Percentiles rank a stretch among this genome's conserved stretches.
phyloP scores from a whole-genome alignment of 2,329 filamentous ascomycete species.

The Botrytis elliptica region DNA sequence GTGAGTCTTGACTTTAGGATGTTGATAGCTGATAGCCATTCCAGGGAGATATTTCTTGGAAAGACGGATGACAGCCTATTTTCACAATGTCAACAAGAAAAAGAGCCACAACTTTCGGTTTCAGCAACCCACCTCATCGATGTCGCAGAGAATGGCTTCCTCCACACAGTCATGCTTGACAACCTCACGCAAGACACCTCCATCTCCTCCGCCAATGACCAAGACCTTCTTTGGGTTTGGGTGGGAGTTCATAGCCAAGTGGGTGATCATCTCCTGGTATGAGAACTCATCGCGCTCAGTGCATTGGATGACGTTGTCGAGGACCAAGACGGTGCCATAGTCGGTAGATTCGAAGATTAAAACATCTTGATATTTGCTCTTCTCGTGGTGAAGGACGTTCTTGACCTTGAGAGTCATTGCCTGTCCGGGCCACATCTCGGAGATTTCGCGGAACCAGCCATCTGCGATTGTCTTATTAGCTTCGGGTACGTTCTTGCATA shows the following conservation, averaged over 20 bases:
- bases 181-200: constrained; percentile 94
- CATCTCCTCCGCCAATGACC: constrained; percentile 96
- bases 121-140: constrained; percentile 71
- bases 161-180: constrained; percentile 98
- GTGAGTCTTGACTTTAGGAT: constrained; percentile 90
- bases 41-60: constrained; percentile 96
- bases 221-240: constrained; percentile 97
- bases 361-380: constrained; percentile 98
- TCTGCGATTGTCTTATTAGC: constrained; percentile 53
- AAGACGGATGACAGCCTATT: constrained; percentile 86
- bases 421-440: constrained; percentile 97
- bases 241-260: constrained; percentile 97
- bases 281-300: constrained; percentile 99
- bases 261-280: constrained; percentile 99
- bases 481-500: constrained; percentile 4
- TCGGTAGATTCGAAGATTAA: constrained; percentile 98
- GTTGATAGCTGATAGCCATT: constrained; percentile 90
- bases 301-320: constrained; percentile 99
- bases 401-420: constrained; percentile 98
- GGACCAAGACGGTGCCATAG: constrained; percentile 91
- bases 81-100: constrained; percentile 24
- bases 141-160: constrained; percentile 95
- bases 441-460: constrained; percentile 99
- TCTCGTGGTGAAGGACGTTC: constrained; percentile 97
- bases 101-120: neutral